Evolutionary conservation across 2,329 filamentous ascomycete species (phyloP).

Genomic region (Exophiala lecanii-corni): DNA sequence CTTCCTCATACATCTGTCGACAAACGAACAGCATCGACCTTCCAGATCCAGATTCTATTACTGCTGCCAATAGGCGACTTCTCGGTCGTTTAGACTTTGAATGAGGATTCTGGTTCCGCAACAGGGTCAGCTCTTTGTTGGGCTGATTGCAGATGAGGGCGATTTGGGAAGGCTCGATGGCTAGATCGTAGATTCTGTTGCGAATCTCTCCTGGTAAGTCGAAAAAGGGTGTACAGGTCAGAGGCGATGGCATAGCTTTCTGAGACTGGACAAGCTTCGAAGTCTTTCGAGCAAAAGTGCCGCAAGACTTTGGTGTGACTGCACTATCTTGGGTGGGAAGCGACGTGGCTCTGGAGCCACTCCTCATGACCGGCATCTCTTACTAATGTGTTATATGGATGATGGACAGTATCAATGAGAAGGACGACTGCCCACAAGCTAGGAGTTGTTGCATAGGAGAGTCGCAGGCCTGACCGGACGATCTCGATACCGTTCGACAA

Average conservation of each 20-base stretch:
- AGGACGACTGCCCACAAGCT: too few species aligned
- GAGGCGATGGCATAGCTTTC: constrained; percentile 42
- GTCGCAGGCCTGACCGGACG: too few species aligned
- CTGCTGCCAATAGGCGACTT: constrained; percentile 14
- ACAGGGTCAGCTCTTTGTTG: constrained; percentile 19
- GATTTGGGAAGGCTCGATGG: constrained; percentile 44
- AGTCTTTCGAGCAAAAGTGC: too few species aligned
- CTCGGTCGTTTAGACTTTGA: constrained; percentile 17
- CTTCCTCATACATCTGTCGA: constrained; percentile 25
- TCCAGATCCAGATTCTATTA: constrained; percentile 4
- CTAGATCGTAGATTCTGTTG: constrained; percentile 61
- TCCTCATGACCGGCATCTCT: too few species aligned
- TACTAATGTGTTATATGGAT: too few species aligned
- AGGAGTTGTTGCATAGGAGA: too few species aligned
- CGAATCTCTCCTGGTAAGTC: constrained; percentile 66
- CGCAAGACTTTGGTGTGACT: too few species aligned
- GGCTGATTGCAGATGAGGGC: constrained; percentile 19
- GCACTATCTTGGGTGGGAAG: too few species aligned
- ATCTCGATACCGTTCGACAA: too few species aligned
- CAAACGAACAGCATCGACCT: constrained; percentile 21
- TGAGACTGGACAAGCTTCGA: constrained; percentile 1
- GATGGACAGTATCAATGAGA: too few species aligned
- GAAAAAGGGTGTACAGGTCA: too few species aligned
- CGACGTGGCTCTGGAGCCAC: too few species aligned
- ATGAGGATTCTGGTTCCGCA: constrained; percentile 9